phyloP scores from a whole-genome alignment of 1,139 yeast species.

The Geotrichum reessii region DNA sequence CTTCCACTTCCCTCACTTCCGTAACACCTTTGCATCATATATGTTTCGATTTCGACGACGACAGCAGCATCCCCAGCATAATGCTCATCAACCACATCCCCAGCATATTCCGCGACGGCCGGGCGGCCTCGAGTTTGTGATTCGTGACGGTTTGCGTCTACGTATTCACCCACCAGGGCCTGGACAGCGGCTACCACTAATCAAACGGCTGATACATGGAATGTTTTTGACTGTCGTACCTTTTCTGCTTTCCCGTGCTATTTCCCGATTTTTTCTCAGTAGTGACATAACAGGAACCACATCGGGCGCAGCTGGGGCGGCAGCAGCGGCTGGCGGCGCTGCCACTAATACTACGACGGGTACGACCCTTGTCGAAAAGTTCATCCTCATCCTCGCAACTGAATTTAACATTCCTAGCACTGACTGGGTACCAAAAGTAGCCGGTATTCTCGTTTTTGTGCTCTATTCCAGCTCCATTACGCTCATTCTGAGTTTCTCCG shows the following conservation, averaged over 20 bases:
- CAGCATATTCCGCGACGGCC: not conserved
- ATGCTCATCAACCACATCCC: not conserved
- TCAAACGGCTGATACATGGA: not conserved
- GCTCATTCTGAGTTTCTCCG: conserved; percentile 12
- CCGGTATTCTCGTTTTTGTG: conserved; percentile 7
- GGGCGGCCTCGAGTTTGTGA: not conserved
- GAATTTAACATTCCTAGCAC: conserved; percentile 11
- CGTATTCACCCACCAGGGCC: not conserved
- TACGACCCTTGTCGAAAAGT: conserved; percentile 3
- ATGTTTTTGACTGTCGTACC: not conserved
- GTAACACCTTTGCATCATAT: not conserved
- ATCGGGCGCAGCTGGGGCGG: not conserved
- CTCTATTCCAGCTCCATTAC: conserved; percentile 11
- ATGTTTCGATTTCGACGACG: not conserved
- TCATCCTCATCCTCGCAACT: conserved; percentile 9
- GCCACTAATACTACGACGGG: not conserved
- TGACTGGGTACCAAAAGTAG: conserved; percentile 9
- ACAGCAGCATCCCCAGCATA: not conserved
- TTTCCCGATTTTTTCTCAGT: not conserved
- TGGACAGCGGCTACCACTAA: not conserved
- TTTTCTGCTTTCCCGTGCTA: not conserved
- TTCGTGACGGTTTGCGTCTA: not conserved
- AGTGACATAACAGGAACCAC: not conserved
- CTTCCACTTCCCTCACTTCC: not conserved
- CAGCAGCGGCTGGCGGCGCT: not conserved